Base-by-base conservation (phyloP, 305 asterid genomes). In the Rubia occidens region DNA sequence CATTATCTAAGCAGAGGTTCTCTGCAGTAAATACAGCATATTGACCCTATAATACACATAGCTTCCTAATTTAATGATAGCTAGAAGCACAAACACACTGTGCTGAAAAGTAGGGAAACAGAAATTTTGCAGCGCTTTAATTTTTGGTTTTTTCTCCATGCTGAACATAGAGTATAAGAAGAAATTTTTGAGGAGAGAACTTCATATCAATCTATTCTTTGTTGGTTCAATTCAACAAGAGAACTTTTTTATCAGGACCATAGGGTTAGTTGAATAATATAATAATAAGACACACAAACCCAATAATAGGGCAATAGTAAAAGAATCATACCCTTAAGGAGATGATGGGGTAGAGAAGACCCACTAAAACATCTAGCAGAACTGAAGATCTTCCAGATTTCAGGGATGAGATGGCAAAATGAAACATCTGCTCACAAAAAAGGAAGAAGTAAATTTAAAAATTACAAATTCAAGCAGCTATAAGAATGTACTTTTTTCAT, bases 311-410 rank as follows among this genome's bases (percentile, higher is more conserved):
- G 40, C 78, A 68, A 66, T 13, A 58, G 47, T 74, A 75, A 26
- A 73, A n/a, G 24, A 72, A 64, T 29, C 74, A 74, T 80, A 95
- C 99, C 97, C 91, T 89, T 75, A 95, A 85, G 32, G 99, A 85
- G 80, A 95, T 85, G 80, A 91, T 88, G 56, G 99, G 97, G 78
- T 87, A 82, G 71, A 95, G 75, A 74, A 95, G 96, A 71, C 90
- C 95, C 79, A 91, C 91, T 71, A 95, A 78, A 82, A 95, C 97
- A 89, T 88, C 98, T 81, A 86, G 86, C 87, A 95, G 75, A 68
- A 81, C 88, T 21, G 93, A 85, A 69, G 99, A 95, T 84, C 99
- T 88, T 81, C 99, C 99, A 49, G 99, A 95, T 87, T 88, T 95
- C 83, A 95, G 81, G 71, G 95, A 84, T 37, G 98, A 91, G 77